phyloP scores from a whole-genome alignment of 2,329 filamentous ascomycete species.

The Pseudogymnoascus verrucosus region DNA sequence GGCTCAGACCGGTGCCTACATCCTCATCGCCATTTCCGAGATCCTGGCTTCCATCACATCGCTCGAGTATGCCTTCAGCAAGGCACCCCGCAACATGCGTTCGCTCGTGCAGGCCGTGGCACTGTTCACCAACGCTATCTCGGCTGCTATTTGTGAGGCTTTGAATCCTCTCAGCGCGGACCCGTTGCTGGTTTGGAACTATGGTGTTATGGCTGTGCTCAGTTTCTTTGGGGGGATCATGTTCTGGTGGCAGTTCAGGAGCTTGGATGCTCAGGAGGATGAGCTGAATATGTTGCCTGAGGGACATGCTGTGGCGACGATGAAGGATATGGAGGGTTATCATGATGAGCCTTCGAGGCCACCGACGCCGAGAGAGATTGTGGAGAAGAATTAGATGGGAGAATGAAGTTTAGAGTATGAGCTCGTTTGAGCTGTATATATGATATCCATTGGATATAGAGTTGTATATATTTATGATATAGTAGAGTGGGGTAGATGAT shows the following conservation, averaged over 20 bases:
- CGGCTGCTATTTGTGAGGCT: conserved; percentile 41
- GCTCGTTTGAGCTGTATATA: neutral
- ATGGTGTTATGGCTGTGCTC: conserved; percentile 22
- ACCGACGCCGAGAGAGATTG: neutral
- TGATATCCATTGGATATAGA: neutral
- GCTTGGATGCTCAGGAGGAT: conserved; percentile 26
- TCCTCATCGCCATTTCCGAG: conserved; percentile 49
- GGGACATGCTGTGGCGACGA: neutral
- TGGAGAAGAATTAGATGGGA: neutral
- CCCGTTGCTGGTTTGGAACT: conserved; percentile 34
- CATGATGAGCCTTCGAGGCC: neutral
- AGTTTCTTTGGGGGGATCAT: conserved; percentile 21
- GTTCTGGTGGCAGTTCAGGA: conserved; percentile 25
- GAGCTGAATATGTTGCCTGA: conserved; percentile 22
- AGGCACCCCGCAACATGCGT: conserved; percentile 62
- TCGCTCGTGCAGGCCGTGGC: conserved; percentile 50
- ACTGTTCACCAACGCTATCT: conserved; percentile 50
- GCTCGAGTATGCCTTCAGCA: conserved; percentile 66
- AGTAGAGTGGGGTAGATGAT: conserved; percentile 30
- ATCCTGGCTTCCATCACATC: conserved; percentile 60
- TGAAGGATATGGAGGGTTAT: conserved; percentile 11
- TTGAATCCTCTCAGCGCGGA: conserved; percentile 36
- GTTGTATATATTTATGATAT: neutral
- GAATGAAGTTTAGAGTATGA: neutral
- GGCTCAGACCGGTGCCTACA: conserved; percentile 42